Evolutionary conservation across 2,329 filamentous ascomycete species (phyloP).

Genomic region (Bipolaris victoriae): DNA sequence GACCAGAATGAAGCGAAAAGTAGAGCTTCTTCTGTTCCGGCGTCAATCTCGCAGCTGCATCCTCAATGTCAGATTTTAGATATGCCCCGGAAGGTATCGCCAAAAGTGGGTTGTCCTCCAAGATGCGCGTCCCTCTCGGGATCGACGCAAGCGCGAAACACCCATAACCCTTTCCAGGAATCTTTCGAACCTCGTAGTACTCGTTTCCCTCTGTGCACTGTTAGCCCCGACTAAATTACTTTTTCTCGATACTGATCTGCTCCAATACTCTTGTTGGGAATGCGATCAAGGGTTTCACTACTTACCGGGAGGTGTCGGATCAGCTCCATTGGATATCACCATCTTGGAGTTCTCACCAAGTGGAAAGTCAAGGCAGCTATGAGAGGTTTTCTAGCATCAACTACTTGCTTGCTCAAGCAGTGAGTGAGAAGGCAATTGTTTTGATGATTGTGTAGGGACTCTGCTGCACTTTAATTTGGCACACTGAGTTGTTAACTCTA

Average conservation of each 20-base stretch:
- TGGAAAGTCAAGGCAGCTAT: neutral
- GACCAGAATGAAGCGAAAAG: constrained; percentile 37
- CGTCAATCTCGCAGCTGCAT: constrained; percentile 30
- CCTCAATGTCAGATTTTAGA: constrained; percentile 41
- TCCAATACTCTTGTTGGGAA: neutral
- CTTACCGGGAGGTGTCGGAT: constrained; percentile 11
- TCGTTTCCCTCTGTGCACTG: constrained; percentile 18
- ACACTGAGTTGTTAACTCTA: neutral
- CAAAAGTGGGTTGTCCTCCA: constrained; percentile 50
- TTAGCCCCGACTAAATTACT: neutral
- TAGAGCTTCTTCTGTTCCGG: constrained; percentile 29
- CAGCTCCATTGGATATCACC: neutral
- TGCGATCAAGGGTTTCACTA: neutral
- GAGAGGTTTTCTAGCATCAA: neutral
- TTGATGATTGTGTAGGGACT: too few species aligned
- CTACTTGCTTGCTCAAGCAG: neutral
- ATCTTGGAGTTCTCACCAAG: neutral
- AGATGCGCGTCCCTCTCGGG: constrained; percentile 48
- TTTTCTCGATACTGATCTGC: neutral
- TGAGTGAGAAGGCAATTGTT: neutral
- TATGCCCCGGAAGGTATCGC: constrained; percentile 42
- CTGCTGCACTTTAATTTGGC: neutral
- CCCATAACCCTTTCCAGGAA: constrained; percentile 52
- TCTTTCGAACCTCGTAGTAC: constrained; percentile 39
- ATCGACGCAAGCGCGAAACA: constrained; percentile 49